phyloP scores from a whole-genome alignment of 1,139 yeast genomes.

The Saccharomyces hybrid region DNA sequence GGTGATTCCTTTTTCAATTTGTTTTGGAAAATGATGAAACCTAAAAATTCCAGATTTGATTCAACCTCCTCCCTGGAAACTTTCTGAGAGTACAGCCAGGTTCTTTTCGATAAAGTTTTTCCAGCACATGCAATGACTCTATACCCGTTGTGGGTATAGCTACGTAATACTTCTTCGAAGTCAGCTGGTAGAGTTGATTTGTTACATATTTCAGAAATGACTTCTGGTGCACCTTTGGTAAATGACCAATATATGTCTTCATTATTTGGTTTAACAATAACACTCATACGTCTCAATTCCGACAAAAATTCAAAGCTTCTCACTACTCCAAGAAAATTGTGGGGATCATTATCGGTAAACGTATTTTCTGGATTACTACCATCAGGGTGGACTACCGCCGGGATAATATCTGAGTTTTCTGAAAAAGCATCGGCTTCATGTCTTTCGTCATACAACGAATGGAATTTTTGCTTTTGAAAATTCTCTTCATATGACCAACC shows the following conservation, averaged over 20 bases:
- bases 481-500: conserved; percentile 70
- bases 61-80: conserved; percentile 61
- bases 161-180: conserved; percentile 64
- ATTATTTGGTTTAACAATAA: conserved; percentile 44
- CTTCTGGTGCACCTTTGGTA: conserved; percentile 97
- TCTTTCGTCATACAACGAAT: conserved; percentile 32
- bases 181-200: conserved; percentile 64
- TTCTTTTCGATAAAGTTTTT: conserved; percentile 41
- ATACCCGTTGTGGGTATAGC: conserved; percentile 87
- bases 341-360: conserved; percentile 31
- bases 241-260: conserved; percentile 41
- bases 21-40: conserved; percentile 88
- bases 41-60: conserved; percentile 59
- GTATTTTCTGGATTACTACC: conserved; percentile 21
- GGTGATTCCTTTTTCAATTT: conserved; percentile 67
- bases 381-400: conserved; percentile 43
- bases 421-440: conserved; percentile 35
- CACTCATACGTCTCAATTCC: conserved; percentile 84
- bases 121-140: conserved; percentile 94
- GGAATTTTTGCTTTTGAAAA: conserved; percentile 35
- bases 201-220: conserved; percentile 71
- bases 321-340: conserved; percentile 45
- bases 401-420: conserved; percentile 38
- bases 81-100: conserved; percentile 38
- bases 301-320: conserved; percentile 82